Evolutionary conservation across 2,329 filamentous ascomycete genomes (phyloP), one percentile per base, ranked within the genome.

Genomic region (Chlorencoelia australis): DNA sequence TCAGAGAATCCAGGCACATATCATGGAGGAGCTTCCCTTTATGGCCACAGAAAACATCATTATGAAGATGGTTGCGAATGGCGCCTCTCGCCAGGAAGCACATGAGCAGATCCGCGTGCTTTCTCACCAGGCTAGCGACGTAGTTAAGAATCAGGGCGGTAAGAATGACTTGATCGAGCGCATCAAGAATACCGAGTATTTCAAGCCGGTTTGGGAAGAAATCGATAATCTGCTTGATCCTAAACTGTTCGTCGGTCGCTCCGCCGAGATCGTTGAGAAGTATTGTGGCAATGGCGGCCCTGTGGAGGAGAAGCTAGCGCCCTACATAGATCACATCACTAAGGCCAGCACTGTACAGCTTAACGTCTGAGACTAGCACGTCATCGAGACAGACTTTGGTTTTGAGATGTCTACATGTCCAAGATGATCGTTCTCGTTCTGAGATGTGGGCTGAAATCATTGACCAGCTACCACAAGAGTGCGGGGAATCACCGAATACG

Each of bases 71-170:
- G 75, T 79, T 18, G 73, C 75, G 39, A 71, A 78, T 53, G 84
- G 83, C 20, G 71, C 67, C 18, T 82, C 75, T 7, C 67, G 86
- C 33, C 85, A 93, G 57, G 83, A 88, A 37, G 81, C 84, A 1
- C 87, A 94, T 60, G 87, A 94, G 63, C 66, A 89, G 59, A 88
- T 94, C 52, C 79, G 81, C 6, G 82, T 94, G 2, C 69, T 94
- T 29, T 83, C 73, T 2, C 81, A 87, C 62, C 67, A 93, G 61
- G 84, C 86, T 0, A 73, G 69, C 28, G 66, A 69, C 20, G 75
- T 80, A 8, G 79, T 86, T n/a, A 83, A 83, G 65, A 69, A 75
- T 50, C 65, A 81, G 58, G 84, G 84, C 38, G 25, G 35, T 4
- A 26, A 27, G 7, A 94, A 94, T 54, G 86, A 94, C 56, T 68